phyloP scores from a whole-genome alignment of 164 flowering plant species.

The Liquidambar formosana region DNA sequence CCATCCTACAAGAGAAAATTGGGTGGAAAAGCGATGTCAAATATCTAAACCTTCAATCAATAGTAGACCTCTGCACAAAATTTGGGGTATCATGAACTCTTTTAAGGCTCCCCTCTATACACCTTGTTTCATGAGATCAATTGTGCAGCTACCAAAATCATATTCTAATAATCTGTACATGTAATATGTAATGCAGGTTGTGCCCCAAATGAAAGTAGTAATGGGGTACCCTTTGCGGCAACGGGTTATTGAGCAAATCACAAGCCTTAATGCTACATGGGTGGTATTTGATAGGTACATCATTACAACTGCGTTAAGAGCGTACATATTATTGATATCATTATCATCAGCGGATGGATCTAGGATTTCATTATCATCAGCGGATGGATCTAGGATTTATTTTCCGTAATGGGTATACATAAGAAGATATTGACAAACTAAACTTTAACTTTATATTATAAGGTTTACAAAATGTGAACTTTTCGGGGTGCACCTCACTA shows the following conservation, averaged over 20 bases:
- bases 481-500: too few relatives aligned
- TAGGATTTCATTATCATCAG: too few relatives aligned
- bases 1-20: background rate
- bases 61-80: constrained; percentile 29
- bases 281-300: constrained; percentile 56
- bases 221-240: constrained; percentile 48
- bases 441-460: too few relatives aligned
- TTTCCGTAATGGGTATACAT: too few relatives aligned
- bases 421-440: too few relatives aligned
- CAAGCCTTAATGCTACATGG: constrained; percentile 47
- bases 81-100: constrained; percentile 27
- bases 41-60: constrained; percentile 27
- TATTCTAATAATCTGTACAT: background rate
- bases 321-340: too few relatives aligned
- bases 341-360: too few relatives aligned
- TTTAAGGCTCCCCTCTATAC: constrained; percentile 1
- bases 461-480: too few relatives aligned
- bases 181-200: constrained; percentile 33
- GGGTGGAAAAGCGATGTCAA: constrained; percentile 23
- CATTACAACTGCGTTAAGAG: too few relatives aligned
- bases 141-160: too few relatives aligned
- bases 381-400: too few relatives aligned
- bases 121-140: too few relatives aligned
- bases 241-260: constrained; percentile 43
- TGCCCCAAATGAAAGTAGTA: constrained; percentile 42